A percentile compares a stretch with the other conserved stretches of the same genome.
phyloP scores from a whole-genome alignment of 75 land plant species.

The Chamaecyparis obtusa region DNA sequence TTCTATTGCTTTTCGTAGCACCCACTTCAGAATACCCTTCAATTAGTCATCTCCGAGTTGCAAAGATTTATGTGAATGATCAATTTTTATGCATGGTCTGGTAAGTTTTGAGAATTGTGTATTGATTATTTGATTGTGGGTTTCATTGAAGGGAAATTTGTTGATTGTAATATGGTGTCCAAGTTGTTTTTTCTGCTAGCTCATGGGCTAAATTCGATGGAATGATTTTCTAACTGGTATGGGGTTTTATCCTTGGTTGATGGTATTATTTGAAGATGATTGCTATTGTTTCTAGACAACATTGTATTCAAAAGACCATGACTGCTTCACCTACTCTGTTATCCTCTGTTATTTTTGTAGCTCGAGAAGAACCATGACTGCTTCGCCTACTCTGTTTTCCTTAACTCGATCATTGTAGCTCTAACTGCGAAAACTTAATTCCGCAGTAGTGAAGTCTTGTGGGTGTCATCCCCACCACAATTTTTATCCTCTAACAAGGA shows the following conservation, averaged over 20 bases:
- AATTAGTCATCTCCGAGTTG: background rate
- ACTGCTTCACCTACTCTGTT: background rate
- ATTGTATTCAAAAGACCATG: background rate
- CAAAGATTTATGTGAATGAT: background rate
- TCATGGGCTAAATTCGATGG: background rate
- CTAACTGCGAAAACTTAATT: too few relatives aligned
- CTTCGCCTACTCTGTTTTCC: background rate
- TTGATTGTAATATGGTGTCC: background rate
- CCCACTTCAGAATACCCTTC: background rate
- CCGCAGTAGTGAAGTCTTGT: too few relatives aligned
- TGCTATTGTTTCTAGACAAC: too few relatives aligned
- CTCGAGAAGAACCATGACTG: too few relatives aligned
- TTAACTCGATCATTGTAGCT: too few relatives aligned
- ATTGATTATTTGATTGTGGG: background rate
- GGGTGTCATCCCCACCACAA: too few relatives aligned
- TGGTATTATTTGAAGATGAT: too few relatives aligned
- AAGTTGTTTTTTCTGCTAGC: background rate
- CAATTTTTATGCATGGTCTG: background rate
- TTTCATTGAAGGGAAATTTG: background rate
- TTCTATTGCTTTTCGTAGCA: background rate
- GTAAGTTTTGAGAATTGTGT: background rate
- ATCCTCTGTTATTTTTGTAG: too few relatives aligned
- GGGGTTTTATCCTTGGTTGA: background rate
- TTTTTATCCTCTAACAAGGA: too few relatives aligned
- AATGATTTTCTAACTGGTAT: too few relatives aligned